Evolutionary conservation across 192 early-diverging fungal genomes (phyloP).

Genomic region (Gorgonomyces haynaldii): DNA sequence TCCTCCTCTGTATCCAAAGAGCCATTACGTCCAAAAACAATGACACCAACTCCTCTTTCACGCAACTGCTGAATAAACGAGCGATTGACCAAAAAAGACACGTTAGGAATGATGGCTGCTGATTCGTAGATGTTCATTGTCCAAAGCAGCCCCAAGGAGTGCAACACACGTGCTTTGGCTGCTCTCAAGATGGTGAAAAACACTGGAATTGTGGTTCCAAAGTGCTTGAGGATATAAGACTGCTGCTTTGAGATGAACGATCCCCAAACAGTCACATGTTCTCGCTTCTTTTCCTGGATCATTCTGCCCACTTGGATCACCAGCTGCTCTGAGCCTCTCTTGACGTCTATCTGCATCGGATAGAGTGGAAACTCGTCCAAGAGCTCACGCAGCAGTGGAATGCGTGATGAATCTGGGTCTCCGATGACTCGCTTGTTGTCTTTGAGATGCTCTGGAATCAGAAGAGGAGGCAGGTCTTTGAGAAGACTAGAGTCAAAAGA

Average conservation of each 20-base stretch:
- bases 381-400: constrained; percentile 26
- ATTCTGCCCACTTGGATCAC: constrained; percentile 27
- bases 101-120: constrained; percentile 29
- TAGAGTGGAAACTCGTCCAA: constrained; percentile 26
- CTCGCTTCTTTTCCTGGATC: constrained; percentile 18
- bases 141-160: constrained; percentile 20
- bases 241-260: constrained; percentile 13
- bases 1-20: constrained; percentile 23
- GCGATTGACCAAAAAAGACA: constrained; percentile 13
- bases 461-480: constrained; percentile 26
- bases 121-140: constrained; percentile 23
- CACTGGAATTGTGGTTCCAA: constrained; percentile 22
- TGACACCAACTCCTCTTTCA: constrained; percentile 22
- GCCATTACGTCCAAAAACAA: constrained; percentile 30
- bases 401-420: constrained; percentile 21
- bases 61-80: constrained; percentile 22
- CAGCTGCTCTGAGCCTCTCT: constrained; percentile 25
- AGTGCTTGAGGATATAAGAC: constrained; percentile 20
- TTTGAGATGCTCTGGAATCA: constrained; percentile 18
- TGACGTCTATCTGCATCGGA: constrained; percentile 40
- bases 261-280: constrained; percentile 34
- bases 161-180: constrained; percentile 8
- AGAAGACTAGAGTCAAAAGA: background rate
- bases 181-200: constrained; percentile 22
- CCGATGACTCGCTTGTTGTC: constrained; percentile 1